Conservation (phyloP, 2,329 filamentous ascomycete species). For the Venturia nashicola region DNA sequence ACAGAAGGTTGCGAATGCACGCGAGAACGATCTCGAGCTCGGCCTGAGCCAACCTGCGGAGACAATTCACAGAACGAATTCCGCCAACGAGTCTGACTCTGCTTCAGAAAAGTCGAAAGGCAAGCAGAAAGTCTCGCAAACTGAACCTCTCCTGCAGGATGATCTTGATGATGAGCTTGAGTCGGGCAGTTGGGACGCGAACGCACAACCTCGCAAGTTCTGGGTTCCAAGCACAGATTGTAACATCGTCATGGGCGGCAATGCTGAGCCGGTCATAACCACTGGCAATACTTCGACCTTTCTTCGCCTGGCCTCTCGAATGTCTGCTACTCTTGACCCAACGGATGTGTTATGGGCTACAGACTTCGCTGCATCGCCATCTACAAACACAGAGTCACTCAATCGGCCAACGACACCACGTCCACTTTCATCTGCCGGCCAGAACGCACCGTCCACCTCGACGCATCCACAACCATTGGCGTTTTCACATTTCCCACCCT, state of each 20-base stretch:
- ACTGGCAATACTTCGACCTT: slow-evolving; percentile 27
- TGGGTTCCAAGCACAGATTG: slow-evolving; percentile 45
- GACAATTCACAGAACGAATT: slow-evolving; percentile 17
- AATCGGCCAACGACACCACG: slow-evolving; percentile 3
- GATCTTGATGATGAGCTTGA: slow-evolving; percentile 21
- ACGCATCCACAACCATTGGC: slow-evolving; percentile 26
- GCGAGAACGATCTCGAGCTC: slow-evolving; percentile 39
- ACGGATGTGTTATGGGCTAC: slow-evolving; percentile 44
- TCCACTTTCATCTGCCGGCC: background rate
- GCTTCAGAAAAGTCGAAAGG: slow-evolving; percentile 23
- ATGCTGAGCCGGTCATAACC: slow-evolving; percentile 38
- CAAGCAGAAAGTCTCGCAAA: slow-evolving; percentile 27
- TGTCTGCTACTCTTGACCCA: slow-evolving; percentile 40
- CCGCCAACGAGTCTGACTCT: slow-evolving; percentile 15
- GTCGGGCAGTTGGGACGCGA: slow-evolving; percentile 41
- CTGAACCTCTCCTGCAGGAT: background rate
- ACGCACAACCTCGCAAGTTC: slow-evolving; percentile 42
- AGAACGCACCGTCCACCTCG: slow-evolving; percentile 12
- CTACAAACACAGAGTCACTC: slow-evolving; percentile 10
- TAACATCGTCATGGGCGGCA: slow-evolving; percentile 43
- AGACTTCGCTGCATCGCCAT: slow-evolving; percentile 38
- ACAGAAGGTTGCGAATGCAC: slow-evolving; percentile 41
- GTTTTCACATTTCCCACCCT: slow-evolving; percentile 44
- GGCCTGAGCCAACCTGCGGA: slow-evolving; percentile 35
- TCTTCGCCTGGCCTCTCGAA: slow-evolving; percentile 32